Evolutionary conservation across 371 early-diverging fungal genomes (phyloP).

Genomic region (Mucor saturninus): DNA sequence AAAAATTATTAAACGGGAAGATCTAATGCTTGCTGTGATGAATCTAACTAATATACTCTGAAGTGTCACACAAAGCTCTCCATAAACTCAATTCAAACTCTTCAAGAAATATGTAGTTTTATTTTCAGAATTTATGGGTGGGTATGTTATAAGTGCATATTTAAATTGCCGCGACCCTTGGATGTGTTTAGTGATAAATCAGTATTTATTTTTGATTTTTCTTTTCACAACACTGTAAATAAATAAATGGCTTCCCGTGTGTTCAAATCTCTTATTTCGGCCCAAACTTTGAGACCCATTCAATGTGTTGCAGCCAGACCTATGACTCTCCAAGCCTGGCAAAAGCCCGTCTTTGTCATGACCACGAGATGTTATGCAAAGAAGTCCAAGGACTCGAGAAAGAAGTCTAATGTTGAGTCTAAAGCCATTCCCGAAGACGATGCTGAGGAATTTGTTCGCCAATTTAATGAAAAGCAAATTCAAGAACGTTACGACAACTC

Average conservation of each 20-base stretch:
- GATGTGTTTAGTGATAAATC: neutral
- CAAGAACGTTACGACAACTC: slow-evolving; percentile 50
- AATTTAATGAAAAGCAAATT: slow-evolving; percentile 50
- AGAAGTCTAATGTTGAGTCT: slow-evolving; percentile 37
- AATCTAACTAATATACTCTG: no score
- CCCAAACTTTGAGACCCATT: slow-evolving; percentile 6
- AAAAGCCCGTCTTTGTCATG: slow-evolving; percentile 11
- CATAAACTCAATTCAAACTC: no score
- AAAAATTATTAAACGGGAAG: no score
- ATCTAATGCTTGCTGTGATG: no score
- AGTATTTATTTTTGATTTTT: neutral
- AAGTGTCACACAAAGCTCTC: no score
- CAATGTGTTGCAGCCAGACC: neutral
- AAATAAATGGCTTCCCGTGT: slow-evolving; percentile 20
- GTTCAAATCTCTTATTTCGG: slow-evolving; percentile 5
- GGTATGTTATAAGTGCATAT: no score
- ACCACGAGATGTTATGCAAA: slow-evolving; percentile 42
- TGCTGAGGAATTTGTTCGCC: slow-evolving; percentile 27
- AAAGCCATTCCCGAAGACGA: slow-evolving; percentile 30
- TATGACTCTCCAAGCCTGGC: slow-evolving; percentile 1
- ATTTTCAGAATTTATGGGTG: no score
- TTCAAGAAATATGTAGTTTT: no score
- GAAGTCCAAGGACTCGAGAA: slow-evolving; percentile 31
- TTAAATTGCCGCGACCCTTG: slow-evolving; percentile 2
- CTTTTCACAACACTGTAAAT: neutral